phyloP scores from a whole-genome alignment of 805 yeast species.

The Pichia gijzeniarum region DNA sequence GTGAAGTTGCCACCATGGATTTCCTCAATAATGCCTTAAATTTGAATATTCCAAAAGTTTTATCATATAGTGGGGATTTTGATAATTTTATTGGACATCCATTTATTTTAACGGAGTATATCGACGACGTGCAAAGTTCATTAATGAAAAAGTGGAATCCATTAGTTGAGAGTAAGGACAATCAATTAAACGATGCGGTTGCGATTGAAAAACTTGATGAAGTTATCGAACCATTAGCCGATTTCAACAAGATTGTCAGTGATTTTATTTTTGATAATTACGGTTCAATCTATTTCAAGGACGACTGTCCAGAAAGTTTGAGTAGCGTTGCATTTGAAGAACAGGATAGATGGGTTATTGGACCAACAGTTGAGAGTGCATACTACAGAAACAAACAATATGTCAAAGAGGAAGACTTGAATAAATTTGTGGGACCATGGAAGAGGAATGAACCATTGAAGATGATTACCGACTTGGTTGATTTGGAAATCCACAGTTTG shows the following conservation, averaged over 20 bases:
- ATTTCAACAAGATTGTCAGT: constrained; percentile 28
- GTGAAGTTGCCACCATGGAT: constrained; percentile 93
- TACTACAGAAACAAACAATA: constrained; percentile 64
- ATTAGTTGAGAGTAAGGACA: constrained; percentile 39
- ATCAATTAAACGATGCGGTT: constrained; percentile 43
- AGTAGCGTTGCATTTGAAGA: constrained; percentile 45
- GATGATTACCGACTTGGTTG: constrained; percentile 57
- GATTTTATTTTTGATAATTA: constrained; percentile 57
- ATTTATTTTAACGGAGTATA: constrained; percentile 72
- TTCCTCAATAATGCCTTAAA: constrained; percentile 61
- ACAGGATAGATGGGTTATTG: constrained; percentile 83
- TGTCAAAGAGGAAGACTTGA: constrained; percentile 44
- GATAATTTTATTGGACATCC: constrained; percentile 66
- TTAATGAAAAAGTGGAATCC: constrained; percentile 93
- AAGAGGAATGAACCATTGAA: constrained; percentile 48
- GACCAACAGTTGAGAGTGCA: constrained; percentile 78
- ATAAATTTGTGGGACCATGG: constrained; percentile 75
- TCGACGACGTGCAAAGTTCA: constrained; percentile 57
- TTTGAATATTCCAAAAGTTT: constrained; percentile 65
- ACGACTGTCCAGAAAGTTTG: constrained; percentile 45
- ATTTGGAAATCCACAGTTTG: constrained; percentile 57
- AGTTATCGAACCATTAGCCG: constrained; percentile 69
- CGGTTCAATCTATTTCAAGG: constrained; percentile 78
- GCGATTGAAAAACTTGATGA: constrained; percentile 44
- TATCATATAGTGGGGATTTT: constrained; percentile 55